Conservation (phyloP, 2,329 filamentous ascomycete genomes). For the Fusarium sp. region DNA sequence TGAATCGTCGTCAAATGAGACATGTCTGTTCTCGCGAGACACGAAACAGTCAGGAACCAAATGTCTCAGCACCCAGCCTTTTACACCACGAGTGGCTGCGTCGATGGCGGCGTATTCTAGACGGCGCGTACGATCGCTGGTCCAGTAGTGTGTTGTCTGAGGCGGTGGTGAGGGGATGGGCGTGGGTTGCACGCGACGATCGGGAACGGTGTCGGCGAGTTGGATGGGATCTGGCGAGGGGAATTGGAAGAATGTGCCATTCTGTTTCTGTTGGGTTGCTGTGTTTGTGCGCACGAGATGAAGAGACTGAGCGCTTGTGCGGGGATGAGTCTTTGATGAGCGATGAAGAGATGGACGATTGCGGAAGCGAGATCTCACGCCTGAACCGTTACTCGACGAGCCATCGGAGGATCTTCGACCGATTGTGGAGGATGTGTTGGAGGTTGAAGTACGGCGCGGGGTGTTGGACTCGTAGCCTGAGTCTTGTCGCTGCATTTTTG, state of each 20-base stretch:
- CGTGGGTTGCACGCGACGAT: slow-evolving; percentile 33
- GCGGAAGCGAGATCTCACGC: slow-evolving; percentile 48
- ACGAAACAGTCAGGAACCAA: slow-evolving; percentile 72
- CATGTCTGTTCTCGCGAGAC: slow-evolving; percentile 60
- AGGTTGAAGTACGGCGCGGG: slow-evolving; percentile 54
- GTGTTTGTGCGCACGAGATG: slow-evolving; percentile 51
- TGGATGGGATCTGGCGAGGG: slow-evolving; percentile 57
- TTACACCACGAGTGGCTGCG: slow-evolving; percentile 68
- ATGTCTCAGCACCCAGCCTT: slow-evolving; percentile 68
- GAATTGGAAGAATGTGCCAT: slow-evolving; percentile 62
- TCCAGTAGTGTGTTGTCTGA: slow-evolving; percentile 75
- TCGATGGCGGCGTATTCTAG: slow-evolving; percentile 76
- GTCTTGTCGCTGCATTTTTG: slow-evolving; percentile 66
- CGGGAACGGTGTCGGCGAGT: slow-evolving; percentile 39
- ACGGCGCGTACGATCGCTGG: slow-evolving; percentile 70
- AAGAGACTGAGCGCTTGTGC: slow-evolving; percentile 51
- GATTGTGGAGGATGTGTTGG: slow-evolving; percentile 46
- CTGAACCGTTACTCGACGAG: slow-evolving; percentile 39
- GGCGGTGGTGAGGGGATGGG: slow-evolving; percentile 60
- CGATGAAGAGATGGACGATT: slow-evolving; percentile 59
- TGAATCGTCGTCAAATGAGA: slow-evolving; percentile 70
- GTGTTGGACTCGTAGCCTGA: slow-evolving; percentile 68
- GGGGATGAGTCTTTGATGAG: slow-evolving; percentile 53
- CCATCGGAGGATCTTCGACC: slow-evolving; percentile 52
- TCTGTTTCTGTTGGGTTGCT: slow-evolving; percentile 39